Evolutionary conservation across 2,329 filamentous ascomycete species (phyloP), one percentile per base, ranked within the genome.

Genomic region (Chrysoporthe puriensis): DNA sequence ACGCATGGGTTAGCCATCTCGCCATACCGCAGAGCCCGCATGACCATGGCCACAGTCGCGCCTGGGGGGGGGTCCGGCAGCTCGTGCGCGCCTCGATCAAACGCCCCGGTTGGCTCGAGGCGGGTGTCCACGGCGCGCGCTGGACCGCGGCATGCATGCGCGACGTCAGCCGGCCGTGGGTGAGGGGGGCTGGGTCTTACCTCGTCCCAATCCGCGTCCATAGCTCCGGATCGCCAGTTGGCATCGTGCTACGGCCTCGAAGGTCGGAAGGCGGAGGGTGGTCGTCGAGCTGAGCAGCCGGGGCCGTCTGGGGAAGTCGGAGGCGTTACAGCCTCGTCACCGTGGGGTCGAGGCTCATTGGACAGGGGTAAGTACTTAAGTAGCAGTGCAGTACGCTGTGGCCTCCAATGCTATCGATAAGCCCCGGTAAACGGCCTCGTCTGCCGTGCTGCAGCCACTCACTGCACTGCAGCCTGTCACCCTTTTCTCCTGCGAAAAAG

Each of bases 151-250:
- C 9, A 16, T 21, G 6, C 9, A 16, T 21, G 32, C 18, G 61
- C 61, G 42, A 48, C 21, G 32, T 5, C 18, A 13, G 26, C 36
- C 56, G n/a, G 50, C 3, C 11, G 18, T 46, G 34, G 14, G 26
- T n/a, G n/a, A 46, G 56, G 71, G 63, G 43, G 42, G 40, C 2
- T 26, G 64, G 70, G 36, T 80, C 85, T 76, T 79, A 87, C 88
- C 84, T 90, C 87, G 80, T 88, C 87, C 88, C 88, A 90, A 79
- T 90, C 88, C 78, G 84, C 86, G 79, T 90, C 88, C 88, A 90
- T 90, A 76, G 64, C 59, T 66, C 63, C 60, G 68, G 66, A 52
- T 68, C 68, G 68, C 68, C 68, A 70, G 68, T 66, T 67, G 68
- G 68, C 68, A 70, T 70, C 54, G 66, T 70, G 68, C 48, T 63